A percentile compares a stretch with the other conserved stretches of the same genome.
Conservation (phyloP, 1,284 basidiomycete genomes). For the Heterobasidion irregulare region DNA sequence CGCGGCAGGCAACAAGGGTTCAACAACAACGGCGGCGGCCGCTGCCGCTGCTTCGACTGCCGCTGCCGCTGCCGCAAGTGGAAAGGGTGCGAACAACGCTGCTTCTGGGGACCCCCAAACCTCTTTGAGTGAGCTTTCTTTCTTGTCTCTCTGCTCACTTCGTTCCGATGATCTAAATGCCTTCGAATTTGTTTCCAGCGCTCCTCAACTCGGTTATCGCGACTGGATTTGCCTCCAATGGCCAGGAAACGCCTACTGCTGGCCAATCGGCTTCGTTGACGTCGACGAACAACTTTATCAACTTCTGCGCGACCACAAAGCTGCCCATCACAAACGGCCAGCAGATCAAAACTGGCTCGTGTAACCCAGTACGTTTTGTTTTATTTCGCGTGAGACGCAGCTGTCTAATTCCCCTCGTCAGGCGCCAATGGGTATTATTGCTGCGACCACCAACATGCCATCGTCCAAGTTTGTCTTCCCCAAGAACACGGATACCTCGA, state of each 20-base stretch:
- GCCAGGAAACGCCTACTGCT: constrained; percentile 31
- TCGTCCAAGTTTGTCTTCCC: constrained; percentile 40
- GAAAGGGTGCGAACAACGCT: constrained; percentile 11
- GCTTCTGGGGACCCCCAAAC: constrained; percentile 8
- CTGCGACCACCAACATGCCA: constrained; percentile 36
- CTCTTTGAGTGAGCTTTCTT: constrained; percentile 7
- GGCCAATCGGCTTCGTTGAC: constrained; percentile 40
- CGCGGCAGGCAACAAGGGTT: constrained; percentile 8
- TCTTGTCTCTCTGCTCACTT: background rate
- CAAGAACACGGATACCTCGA: constrained; percentile 27
- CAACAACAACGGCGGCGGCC: constrained; percentile 3
- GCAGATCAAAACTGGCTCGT: constrained; percentile 34
- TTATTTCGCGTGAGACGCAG: background rate
- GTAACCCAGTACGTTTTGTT: constrained; percentile 34
- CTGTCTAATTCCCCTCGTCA: background rate
- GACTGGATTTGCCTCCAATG: constrained; percentile 32
- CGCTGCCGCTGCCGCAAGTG: constrained; percentile 8
- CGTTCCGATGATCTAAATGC: background rate
- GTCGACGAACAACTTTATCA: constrained; percentile 50
- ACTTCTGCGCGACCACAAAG: constrained; percentile 29
- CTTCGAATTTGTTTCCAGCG: constrained; percentile 7
- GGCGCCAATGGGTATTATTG: constrained; percentile 33
- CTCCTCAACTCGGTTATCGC: constrained; percentile 34
- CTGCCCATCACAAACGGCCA: constrained; percentile 35
- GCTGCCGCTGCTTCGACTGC: constrained; percentile 3